Evolutionary conservation across 176 grass and related monocot genomes (phyloP).

Genomic region (maize (Zea mays)): Zm-B73-REFERENCE-NAM-5.0 NC_050101.1:13761501-13762000

Average conservation of each 20-base stretch:
- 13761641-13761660: background rate
- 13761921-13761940: background rate
- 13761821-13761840: no score
- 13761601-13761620: background rate
- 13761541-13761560: background rate
- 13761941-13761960: background rate
- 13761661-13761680: conserved; percentile 59
- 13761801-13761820: conserved; percentile 26
- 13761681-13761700: conserved; percentile 96
- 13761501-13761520: no score
- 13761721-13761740: conserved; percentile 4
- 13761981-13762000: conserved; percentile 44
- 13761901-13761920: background rate
- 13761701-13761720: conserved; percentile 85
- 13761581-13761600: background rate
- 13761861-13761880: no score
- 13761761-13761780: no score
- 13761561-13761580: background rate
- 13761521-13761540: background rate
- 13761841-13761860: conserved; percentile 22
- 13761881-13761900: background rate
- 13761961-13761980: conserved; percentile 22
- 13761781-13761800: conserved; percentile 33
- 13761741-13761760: conserved; percentile 37
- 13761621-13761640: background rate